Base-by-base conservation (phyloP, 2,329 filamentous ascomycete genomes). In the Westerdykella sp. region DNA sequence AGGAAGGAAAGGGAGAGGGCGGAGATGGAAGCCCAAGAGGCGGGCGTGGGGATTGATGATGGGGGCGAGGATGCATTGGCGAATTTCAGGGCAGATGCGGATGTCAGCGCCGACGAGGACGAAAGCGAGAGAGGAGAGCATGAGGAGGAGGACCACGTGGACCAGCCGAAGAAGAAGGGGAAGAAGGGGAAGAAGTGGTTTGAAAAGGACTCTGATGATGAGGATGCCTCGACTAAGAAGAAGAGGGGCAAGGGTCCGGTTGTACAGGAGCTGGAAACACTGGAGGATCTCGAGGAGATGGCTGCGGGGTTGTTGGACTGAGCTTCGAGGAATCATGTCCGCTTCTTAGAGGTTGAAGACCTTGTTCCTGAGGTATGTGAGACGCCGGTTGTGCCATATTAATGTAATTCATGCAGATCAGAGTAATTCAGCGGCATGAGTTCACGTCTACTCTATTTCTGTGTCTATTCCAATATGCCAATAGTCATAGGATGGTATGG, bases 141-240 rank as follows among this genome's bases (percentile, higher is more conserved):
- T 12, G 72, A 78, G 45, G 59, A 65, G 13, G 67, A 65, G 1
- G 69, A 68, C 1, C 72, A 73, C 14, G 65, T 65, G 41, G 67
- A 68, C 51, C 66, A 63, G 47, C 71, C 71, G 39, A 73, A 28
- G 7, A 28, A 28, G 25, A 28, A 75, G 14, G 69, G 66, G 57
- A 85, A 84, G 75, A 83, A 79, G 66, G 72, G 77, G 46, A 87
- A 85, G 79, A 88, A 88, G 68, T 87, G 84, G 84, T 88, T 88
- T 70, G 75, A 88, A 65, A 78, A 83, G 46, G 81, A 83, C 46
- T 77, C 76, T 2, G 76, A 75, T 12, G 73, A 74, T 39, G 73
- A 75, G 38, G 67, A 72, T 41, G 68, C 67, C 39, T 52, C 31
- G 34, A 54, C 49, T 36, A 60, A 57, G 48, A 63, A 55, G 50